Conservation (phyloP, 1,139 yeast species). For the Debaryomyces psychrophilus region DNA sequence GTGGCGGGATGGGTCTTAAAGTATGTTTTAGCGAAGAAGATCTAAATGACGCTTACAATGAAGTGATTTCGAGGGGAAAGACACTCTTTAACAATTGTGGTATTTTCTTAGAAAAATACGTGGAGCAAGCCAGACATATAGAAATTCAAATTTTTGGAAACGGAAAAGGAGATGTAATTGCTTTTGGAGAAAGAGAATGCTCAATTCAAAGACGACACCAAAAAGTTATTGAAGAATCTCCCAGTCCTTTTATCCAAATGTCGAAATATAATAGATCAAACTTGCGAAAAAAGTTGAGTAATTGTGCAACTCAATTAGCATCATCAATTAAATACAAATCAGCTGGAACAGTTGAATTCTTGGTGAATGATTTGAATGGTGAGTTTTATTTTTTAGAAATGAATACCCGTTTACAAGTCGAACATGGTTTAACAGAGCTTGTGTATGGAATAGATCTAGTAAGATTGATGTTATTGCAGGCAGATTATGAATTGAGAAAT, state of each 20-base stretch:
- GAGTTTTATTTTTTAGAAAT: conserved; percentile 35
- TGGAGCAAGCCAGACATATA: conserved; percentile 47
- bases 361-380: conserved; percentile 36
- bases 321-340: conserved; percentile 33
- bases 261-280: conserved; percentile 15
- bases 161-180: conserved; percentile 44
- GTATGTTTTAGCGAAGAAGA: conserved; percentile 38
- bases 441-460: conserved; percentile 37
- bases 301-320: conserved; percentile 31
- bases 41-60: conserved; percentile 33
- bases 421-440: conserved; percentile 41
- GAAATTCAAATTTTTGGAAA: conserved; percentile 53
- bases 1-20: conserved; percentile 56
- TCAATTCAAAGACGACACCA: conserved; percentile 54
- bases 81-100: conserved; percentile 46
- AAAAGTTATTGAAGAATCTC: conserved; percentile 53
- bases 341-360: conserved; percentile 41
- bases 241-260: conserved; percentile 35
- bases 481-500: conserved; percentile 30
- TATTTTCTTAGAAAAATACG: conserved; percentile 48
- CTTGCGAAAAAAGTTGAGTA: conserved; percentile 22
- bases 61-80: conserved; percentile 46
- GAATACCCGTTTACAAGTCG: conserved; percentile 42
- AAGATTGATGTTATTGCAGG: conserved; percentile 35
- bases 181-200: conserved; percentile 52